phyloP scores from a whole-genome alignment of 345 rosid species.

The Aquilaria yunnanensis region DNA sequence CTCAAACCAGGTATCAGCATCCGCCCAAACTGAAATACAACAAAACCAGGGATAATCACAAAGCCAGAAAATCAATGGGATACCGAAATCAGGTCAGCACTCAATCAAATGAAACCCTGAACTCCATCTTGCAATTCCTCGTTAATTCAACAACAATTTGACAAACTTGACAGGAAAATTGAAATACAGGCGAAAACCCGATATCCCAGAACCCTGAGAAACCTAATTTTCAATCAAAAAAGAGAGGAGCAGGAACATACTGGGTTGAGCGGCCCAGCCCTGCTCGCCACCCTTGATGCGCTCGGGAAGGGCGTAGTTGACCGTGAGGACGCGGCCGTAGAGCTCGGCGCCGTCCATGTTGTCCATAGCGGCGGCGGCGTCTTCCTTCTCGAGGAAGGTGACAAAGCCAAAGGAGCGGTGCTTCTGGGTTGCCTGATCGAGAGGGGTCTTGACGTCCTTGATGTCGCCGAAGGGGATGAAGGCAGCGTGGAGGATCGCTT shows the following conservation, averaged over 20 bases:
- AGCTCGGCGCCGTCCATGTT: constrained; percentile 99
- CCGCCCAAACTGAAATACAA: constrained; percentile 79
- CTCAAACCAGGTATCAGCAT: constrained; percentile 98
- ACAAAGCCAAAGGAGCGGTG: constrained; percentile 98
- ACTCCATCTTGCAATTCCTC: background rate
- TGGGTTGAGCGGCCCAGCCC: constrained; percentile 99
- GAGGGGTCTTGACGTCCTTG: constrained; percentile 93
- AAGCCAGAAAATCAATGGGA: too few relatives aligned
- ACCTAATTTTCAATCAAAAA: background rate
- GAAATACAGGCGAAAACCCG: background rate
- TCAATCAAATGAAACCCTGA: background rate
- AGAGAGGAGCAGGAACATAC: constrained; percentile 32
- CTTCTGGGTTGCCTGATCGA: constrained; percentile 97
- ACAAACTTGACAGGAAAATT: background rate
- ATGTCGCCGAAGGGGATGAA: constrained; percentile 98
- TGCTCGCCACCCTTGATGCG: constrained; percentile 96
- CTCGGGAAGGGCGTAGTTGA: constrained; percentile 96
- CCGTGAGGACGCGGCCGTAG: constrained; percentile 96
- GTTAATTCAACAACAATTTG: background rate
- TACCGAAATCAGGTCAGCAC: background rate
- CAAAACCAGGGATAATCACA: too few relatives aligned
- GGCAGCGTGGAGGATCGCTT: constrained; percentile 82
- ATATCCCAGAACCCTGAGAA: background rate
- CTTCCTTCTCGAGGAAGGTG: constrained; percentile 86
- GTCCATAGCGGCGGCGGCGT: constrained; percentile 91